Percentiles rank a stretch among this genome's conserved stretches.
These are phyloP conservation scores for Diaporthe australafricana DNA, from an alignment of 2,329 filamentous ascomycete genomes.

Conservation along the genomic window DNA sequence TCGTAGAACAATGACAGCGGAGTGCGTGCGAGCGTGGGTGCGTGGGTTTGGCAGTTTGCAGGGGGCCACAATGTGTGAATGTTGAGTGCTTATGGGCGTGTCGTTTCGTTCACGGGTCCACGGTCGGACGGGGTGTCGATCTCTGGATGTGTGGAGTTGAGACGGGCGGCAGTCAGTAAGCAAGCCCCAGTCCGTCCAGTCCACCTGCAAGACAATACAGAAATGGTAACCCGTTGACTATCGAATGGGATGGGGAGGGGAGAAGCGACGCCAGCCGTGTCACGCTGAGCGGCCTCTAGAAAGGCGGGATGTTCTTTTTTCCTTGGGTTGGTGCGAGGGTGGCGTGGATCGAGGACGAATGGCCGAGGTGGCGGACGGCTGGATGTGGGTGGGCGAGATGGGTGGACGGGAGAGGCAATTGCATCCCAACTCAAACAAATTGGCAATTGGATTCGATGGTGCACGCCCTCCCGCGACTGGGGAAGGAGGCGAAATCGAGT, in stretches of 20 bases:
- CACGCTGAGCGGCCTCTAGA: constrained; percentile 10
- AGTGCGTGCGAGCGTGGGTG: neutral
- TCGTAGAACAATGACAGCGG: neutral
- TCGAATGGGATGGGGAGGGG: neutral
- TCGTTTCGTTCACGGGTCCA: constrained; percentile 2
- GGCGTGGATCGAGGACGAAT: neutral
- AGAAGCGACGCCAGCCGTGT: constrained; percentile 1
- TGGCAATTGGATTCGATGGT: constrained; percentile 18
- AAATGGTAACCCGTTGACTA: neutral
- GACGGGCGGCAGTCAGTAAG: neutral
- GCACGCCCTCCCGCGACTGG: neutral
- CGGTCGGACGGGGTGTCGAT: constrained; percentile 21
- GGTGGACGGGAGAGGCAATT: neutral
- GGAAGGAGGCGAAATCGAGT: neutral
- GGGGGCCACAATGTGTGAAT: neutral
- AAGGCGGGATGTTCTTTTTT: neutral
- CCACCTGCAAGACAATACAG: neutral
- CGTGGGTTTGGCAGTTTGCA: neutral
- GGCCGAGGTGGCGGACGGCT: neutral
- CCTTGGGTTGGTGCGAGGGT: neutral
- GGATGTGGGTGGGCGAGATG: neutral
- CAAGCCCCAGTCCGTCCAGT: neutral
- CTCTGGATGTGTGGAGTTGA: constrained; percentile 10
- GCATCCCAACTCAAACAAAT: neutral
- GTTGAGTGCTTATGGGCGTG: neutral